Conservation (phyloP, 345 rosid species). For the Atalantia buxifolia region DNA sequence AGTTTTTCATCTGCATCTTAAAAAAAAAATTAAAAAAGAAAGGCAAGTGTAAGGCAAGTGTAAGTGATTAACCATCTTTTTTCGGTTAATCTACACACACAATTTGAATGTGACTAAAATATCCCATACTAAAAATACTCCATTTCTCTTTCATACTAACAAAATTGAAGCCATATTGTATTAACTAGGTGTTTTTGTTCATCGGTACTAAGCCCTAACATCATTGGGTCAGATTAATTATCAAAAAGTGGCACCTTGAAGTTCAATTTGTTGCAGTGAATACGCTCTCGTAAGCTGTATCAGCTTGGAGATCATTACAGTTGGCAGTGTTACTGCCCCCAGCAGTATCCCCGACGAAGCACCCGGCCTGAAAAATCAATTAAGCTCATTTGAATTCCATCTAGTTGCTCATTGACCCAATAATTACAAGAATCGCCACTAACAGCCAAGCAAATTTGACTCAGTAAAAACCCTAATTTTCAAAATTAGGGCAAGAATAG, state of each 20-base stretch:
- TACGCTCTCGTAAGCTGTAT: conserved; percentile 73
- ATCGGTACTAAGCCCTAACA: neutral
- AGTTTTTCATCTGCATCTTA: neutral
- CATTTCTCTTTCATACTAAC: neutral
- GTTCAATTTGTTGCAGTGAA: conserved; percentile 40
- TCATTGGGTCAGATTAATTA: neutral
- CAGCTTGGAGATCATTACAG: conserved; percentile 70
- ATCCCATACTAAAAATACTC: neutral
- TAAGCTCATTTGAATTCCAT: neutral
- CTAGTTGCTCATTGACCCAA: neutral
- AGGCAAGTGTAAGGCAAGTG: neutral
- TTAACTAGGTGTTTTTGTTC: neutral
- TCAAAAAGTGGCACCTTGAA: conserved; percentile 39
- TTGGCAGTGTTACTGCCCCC: conserved; percentile 79
- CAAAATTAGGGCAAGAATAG: no score
- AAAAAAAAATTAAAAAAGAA: neutral
- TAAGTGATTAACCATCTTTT: neutral
- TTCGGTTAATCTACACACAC: neutral
- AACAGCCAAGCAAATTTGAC: neutral
- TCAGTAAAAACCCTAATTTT: neutral
- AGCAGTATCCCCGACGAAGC: conserved; percentile 87
- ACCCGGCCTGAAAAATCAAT: conserved; percentile 49
- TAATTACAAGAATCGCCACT: neutral
- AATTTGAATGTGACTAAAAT: neutral
- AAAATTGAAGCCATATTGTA: neutral